A percentile compares a stretch with the other conserved stretches of the same genome.
phyloP scores from a whole-genome alignment of 257 asterid genomes.

The Cynanchum wilfordii region DNA sequence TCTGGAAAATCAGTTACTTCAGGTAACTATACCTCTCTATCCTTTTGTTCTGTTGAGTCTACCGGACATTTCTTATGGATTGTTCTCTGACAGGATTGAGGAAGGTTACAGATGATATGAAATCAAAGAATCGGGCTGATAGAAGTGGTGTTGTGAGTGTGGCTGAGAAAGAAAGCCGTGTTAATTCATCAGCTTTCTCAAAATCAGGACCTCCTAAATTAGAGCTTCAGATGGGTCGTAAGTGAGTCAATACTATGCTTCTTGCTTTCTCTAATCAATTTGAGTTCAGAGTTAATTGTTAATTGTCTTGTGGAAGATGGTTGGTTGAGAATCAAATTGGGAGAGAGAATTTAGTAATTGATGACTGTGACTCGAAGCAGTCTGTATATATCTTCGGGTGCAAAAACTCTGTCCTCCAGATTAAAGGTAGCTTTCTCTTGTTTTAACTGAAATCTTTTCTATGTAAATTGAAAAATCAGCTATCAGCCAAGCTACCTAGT shows the following conservation, averaged over 20 bases:
- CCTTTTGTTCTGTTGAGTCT: background rate
- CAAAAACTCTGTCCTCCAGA: slow-evolving; percentile 81
- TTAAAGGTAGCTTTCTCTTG: slow-evolving; percentile 53
- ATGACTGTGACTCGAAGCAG: slow-evolving; percentile 91
- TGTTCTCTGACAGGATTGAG: slow-evolving; percentile 52
- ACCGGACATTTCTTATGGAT: slow-evolving; percentile 11
- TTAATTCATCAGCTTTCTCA: slow-evolving; percentile 51
- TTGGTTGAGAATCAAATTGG: slow-evolving; percentile 96
- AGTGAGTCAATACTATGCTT: slow-evolving; percentile 52
- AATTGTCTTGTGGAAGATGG: slow-evolving; percentile 58
- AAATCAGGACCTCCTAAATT: slow-evolving; percentile 84
- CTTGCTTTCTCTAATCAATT: slow-evolving; percentile 11
- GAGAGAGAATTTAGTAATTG: slow-evolving; percentile 68
- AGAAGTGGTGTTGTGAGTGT: slow-evolving; percentile 60
- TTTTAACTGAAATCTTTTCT: background rate
- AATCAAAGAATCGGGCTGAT: slow-evolving; percentile 77
- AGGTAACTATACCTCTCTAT: slow-evolving; percentile 37
- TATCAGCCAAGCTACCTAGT: background rate
- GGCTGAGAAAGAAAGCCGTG: slow-evolving; percentile 51
- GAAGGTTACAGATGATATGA: slow-evolving; percentile 94
- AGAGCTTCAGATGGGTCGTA: slow-evolving; percentile 99
- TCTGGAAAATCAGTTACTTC: slow-evolving; percentile 78
- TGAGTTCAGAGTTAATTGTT: slow-evolving; percentile 13
- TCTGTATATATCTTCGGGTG: slow-evolving; percentile 89
- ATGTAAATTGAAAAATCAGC: slow-evolving; percentile 8